Conservation (phyloP, 2,329 filamentous ascomycete species). For the Apiospora pterosperma region DNA sequence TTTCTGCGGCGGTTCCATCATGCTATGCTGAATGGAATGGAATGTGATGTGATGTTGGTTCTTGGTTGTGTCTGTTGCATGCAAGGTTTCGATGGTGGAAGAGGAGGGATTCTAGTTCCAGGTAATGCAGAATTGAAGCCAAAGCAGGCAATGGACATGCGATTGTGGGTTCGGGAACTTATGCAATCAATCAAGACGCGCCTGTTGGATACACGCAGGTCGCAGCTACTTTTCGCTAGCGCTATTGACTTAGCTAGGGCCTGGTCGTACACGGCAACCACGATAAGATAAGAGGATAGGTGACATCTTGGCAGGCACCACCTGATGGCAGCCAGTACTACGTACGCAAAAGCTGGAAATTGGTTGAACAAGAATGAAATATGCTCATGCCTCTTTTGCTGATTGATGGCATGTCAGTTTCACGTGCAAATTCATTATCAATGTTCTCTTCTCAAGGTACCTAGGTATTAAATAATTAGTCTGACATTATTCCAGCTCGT, state of each 20-base stretch:
- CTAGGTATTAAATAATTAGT: too few species aligned
- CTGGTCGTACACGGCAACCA: background rate
- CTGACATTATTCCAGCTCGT: background rate
- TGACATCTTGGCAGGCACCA: background rate
- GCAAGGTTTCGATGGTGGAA: background rate
- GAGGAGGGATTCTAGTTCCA: background rate
- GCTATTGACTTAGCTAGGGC: background rate
- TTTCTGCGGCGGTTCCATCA: conserved; percentile 41
- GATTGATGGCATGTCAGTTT: background rate
- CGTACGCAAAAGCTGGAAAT: background rate
- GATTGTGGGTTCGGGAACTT: background rate
- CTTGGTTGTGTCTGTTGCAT: background rate
- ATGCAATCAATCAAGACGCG: background rate
- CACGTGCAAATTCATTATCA: background rate
- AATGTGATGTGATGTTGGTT: background rate
- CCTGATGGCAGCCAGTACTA: background rate
- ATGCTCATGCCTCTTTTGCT: background rate
- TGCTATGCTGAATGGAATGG: conserved; percentile 11
- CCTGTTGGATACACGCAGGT: background rate
- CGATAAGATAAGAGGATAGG: background rate
- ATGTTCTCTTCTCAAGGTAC: background rate
- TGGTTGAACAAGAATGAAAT: background rate
- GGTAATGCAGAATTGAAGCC: background rate
- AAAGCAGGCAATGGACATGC: background rate
- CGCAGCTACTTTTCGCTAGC: background rate